Evolutionary conservation across 768 basidiomycete genomes (phyloP), one percentile per base, ranked within the genome.

Genomic region (Auricularia cornea): DNA sequence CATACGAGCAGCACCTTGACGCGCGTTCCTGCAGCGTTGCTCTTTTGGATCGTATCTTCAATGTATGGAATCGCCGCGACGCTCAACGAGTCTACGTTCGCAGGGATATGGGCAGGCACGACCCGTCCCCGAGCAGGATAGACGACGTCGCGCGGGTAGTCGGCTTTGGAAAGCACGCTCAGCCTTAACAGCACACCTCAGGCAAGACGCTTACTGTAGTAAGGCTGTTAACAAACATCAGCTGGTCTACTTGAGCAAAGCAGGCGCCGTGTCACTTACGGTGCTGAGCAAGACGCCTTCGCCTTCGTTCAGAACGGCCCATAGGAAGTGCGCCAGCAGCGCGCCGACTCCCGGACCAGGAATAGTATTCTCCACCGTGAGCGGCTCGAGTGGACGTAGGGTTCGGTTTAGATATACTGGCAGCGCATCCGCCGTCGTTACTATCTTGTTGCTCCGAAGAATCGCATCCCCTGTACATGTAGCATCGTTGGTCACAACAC

Each of bases 1-100:
- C 61, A 62, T 12, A 62, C 44, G 51, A 62, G 48, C 29, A 62
- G 44, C 14, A 52, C 61, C 40, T 44, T 18, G 8, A 62, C 51
- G 8, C n/a, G 51, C 8, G 8, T 52, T 10, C 28, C 28, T 12
- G 10, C 28, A 11, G 51, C 20, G 20, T n/a, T n/a, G 51, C 51
- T 52, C 28, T n/a, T n/a, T n/a, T n/a, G 12, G 4, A 52, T 52
- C 51, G 51, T 52, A 52, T 28, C 28, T 28, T 52, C 51, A 8
- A 52, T 52, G 51, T 52, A 52, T 20, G 51, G 51, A 20, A 52
- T 52, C n/a, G 51, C 51, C 51, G 51, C 51, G 12, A 20, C 12
- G 28, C 51, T 52, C 51, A 52, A n/a, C 28, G 51, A 52, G 51
- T 52, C 51, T 1, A 52, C 28, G 51, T 52, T 6, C 20, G 5